A percentile compares a stretch with the other conserved stretches of the same genome.
These are phyloP conservation scores for Ophiocordyceps camponoti-rufipedis DNA, from an alignment of 2,329 filamentous ascomycete genomes.

Conservation along the genomic window DNA sequence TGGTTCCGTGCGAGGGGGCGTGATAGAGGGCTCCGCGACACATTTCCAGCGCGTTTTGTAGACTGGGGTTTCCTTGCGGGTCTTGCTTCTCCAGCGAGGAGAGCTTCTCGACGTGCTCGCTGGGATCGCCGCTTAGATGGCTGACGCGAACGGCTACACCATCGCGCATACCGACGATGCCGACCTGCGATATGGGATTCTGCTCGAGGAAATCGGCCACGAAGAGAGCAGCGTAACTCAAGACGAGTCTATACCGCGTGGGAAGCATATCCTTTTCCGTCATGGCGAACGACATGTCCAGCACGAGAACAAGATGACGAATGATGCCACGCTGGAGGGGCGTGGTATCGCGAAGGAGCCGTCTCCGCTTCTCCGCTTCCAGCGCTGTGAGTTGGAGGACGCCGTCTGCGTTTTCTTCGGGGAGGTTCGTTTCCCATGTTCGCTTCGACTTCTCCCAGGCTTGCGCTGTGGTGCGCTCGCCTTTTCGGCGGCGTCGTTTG, in stretches of 20 bases:
- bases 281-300: conserved; percentile 92
- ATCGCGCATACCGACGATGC: conserved; percentile 83
- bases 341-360: conserved; percentile 81
- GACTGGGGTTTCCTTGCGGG: conserved; percentile 55
- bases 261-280: conserved; percentile 85
- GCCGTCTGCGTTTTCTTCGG: conserved; percentile 56
- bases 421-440: conserved; percentile 53
- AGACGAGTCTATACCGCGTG: conserved; percentile 63
- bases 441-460: conserved; percentile 50
- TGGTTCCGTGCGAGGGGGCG: conserved; percentile 79
- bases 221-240: conserved; percentile 74
- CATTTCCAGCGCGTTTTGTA: conserved; percentile 96
- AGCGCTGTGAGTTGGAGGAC: conserved; percentile 60
- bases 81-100: conserved; percentile 47
- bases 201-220: conserved; percentile 94
- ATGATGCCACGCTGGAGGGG: conserved; percentile 94
- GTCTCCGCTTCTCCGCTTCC: conserved; percentile 65
- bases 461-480: conserved; percentile 24
- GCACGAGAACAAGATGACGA: conserved; percentile 76
- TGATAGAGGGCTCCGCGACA: conserved; percentile 82
- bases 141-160: conserved; percentile 73
- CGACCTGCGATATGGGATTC: conserved; percentile 92
- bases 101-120: conserved; percentile 67
- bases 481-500: conserved; percentile 11
- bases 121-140: conserved; percentile 81